Base-by-base conservation (phyloP, 2,329 filamentous ascomycete species). In the Diatrype stigma region DNA sequence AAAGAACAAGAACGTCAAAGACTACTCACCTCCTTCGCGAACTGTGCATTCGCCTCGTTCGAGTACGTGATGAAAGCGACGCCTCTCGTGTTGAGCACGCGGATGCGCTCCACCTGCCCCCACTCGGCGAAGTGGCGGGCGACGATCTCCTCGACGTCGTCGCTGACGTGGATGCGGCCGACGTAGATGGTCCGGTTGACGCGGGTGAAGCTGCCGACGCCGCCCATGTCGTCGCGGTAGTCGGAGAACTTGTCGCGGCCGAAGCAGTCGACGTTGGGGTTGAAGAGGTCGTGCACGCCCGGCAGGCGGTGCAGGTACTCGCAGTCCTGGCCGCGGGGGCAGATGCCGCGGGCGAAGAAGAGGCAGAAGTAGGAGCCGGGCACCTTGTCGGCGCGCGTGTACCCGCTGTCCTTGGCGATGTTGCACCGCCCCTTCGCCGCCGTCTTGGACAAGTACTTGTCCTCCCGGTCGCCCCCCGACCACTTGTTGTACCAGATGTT, bases 401-500 rank as follows among this genome's bases (percentile, higher is more conserved):
- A 94, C 40, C 89, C 89, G 50, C 79, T 83, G 66, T 94, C 94
- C 54, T 80, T 83, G 1, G 86, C 86, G 54, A 99, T 77, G 66
- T 92, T 94, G 77, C 94, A 97, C 50, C 95, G 88, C 2, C 87
- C 87, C 57, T 87, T 85, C 3, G 94, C 93, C 14, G 86, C 82
- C 21, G 86, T 88, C 66, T 96, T 87, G 34, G 87, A 90, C 3
- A 91, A 80, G 64, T 93, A 91, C 61, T 92, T 90, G 74, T 95
- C 91, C 66, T 97, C 93, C 54, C 91, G 84, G 71, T 99, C 94
- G 64, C 94, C 94, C 59, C 94, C 94, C 1, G 86, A 88, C 92
- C 93, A 97, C 72, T 96, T 97, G 75, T 96, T 96, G 74, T 96
- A 90, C 93, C 92, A 96, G 64, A 96, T 95, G 71, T 99, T 99